Base-by-base conservation (phyloP, 78 protist genomes). In the Dictyostelium intermedium region DNA sequence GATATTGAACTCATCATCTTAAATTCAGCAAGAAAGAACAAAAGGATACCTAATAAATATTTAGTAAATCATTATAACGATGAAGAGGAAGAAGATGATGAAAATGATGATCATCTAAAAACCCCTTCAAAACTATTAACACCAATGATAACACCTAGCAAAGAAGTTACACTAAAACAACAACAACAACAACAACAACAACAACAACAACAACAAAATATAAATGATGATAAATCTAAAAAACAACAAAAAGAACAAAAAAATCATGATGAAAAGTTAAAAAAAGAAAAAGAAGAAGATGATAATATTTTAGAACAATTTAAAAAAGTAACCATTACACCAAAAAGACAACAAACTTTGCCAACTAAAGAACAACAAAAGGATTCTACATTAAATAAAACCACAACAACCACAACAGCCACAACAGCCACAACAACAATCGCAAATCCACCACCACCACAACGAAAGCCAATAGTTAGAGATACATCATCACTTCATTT, bases 1-100 rank as follows among this genome's bases (percentile, higher is more conserved):
- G 85, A 80, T 80, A 27, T 77, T 41, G 82, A 77, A 41, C 27
- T 41, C 16, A 77, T 77, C n/a, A 25, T 77, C 0, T 77, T 77
- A 25, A 77, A 77, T 11, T 80, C 84, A 6, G 35, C 84, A n/a
- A 80, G 56, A 47, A 39, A 47, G 25, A 35, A 18, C 4, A 80
- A 47, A 3, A 80, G 37, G 30, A n/a, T 47, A 30, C 32, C 30
- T 30, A 47, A 35, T 47, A 80, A 47, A 80, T 80, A 47, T 30
- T 50, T 80, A 45, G 50, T 41, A 9, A 73, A 35, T 73, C 39
- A 32, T 14, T n/a, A 73, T 27, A 50, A 73, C 10, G 79, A 72
- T 5, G 50, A 34, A 0, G 53, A 35, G 1, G 47, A 37, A 3
- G 35, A 77, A 34, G 61, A 77, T 1, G 56, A 77, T 1, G 56